Evolutionary conservation across 1,284 basidiomycete species (phyloP), one percentile per base, ranked within the genome.

Genomic region (Retiboletus flavoniger): DNA sequence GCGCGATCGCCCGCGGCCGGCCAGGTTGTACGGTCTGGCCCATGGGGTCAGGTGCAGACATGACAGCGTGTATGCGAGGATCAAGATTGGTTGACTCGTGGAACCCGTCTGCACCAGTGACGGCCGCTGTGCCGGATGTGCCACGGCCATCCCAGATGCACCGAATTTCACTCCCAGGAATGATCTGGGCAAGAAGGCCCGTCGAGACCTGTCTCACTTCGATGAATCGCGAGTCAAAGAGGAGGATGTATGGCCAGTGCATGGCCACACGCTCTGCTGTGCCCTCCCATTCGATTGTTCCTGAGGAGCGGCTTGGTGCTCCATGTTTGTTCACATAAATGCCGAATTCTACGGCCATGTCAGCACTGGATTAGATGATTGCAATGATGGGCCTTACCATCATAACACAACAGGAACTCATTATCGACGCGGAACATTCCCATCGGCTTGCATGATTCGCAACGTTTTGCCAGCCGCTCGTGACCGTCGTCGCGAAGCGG

Each of bases 261-360:
- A 91, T 87, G 0, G 92, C 92, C 28, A 94, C 91, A 40, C 84
- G 85, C 64, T 93, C 90, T 2, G 91, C 91, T 3, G 84, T 89
- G 11, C 94, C 94, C 73, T 98, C 95, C 94, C 95, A 98, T 69
- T 98, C 95, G 63, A 98, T 92, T 5, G 88, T 85, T 31, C 81
- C 80, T 54, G 84, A 77, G 26, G 78, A 69, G 42, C 91, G 85
- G 61, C 85, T 89, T 1, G 91, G 92, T 51, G 90, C 86, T 38
- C 95, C 94, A 59, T 95, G 91, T 46, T 91, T 88, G 68, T 92
- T 85, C 38, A 93, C 91, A 64, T 91, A 95, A 54, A 96, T 79
- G 9, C 95, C 95, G 62, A 98, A 96, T 69, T 93, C 93, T 95
- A 61, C 0, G 31, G n/a, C 50, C 32, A 19, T 52, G 45, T 63